A percentile compares a stretch with the other conserved stretches of the same genome.
Conservation (phyloP, 495 filamentous ascomycete genomes). For the Hyaloscypha hepaticicola region DNA sequence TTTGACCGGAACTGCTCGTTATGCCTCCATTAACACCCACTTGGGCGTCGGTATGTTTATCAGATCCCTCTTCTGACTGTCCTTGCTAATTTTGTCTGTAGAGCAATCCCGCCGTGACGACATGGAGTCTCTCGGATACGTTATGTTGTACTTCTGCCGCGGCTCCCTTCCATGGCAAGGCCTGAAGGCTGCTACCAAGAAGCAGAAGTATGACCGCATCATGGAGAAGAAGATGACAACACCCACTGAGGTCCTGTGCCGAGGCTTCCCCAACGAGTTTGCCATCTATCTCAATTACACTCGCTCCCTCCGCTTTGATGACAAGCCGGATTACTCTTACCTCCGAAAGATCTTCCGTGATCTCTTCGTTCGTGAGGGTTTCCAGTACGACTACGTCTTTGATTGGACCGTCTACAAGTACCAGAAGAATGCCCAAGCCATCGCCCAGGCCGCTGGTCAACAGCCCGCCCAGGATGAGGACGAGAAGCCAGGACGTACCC, state of each 20-base stretch:
- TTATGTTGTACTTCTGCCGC: conserved; percentile 99
- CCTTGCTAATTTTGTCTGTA: conserved; percentile 39
- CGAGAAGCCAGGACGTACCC: conserved; percentile 63
- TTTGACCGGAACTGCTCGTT: conserved; percentile 97
- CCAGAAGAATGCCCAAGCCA: conserved; percentile 96
- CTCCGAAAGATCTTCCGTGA: conserved; percentile 99
- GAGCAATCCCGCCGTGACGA: conserved; percentile 99
- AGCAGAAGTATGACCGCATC: conserved; percentile 99
- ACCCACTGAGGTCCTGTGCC: conserved; percentile 97
- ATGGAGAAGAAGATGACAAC: conserved; percentile 99
- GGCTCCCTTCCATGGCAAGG: conserved; percentile 99
- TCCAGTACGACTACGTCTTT: conserved; percentile 99
- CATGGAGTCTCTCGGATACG: conserved; percentile 99
- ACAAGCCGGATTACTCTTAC: conserved; percentile 99
- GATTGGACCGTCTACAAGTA: conserved; percentile 99
- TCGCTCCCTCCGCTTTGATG: conserved; percentile 96
- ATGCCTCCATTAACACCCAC: conserved; percentile 99
- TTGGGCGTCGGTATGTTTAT: conserved; percentile 76
- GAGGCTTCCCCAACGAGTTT: conserved; percentile 99
- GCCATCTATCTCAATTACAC: conserved; percentile 99
- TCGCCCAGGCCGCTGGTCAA: conserved; percentile 69
- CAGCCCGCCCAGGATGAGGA: conserved; percentile 72
- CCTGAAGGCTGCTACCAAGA: conserved; percentile 99
- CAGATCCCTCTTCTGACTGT: not conserved
- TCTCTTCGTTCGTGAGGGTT: conserved; percentile 97